Conservation (phyloP, 768 basidiomycete species). For the Naematelia aurantialba region DNA sequence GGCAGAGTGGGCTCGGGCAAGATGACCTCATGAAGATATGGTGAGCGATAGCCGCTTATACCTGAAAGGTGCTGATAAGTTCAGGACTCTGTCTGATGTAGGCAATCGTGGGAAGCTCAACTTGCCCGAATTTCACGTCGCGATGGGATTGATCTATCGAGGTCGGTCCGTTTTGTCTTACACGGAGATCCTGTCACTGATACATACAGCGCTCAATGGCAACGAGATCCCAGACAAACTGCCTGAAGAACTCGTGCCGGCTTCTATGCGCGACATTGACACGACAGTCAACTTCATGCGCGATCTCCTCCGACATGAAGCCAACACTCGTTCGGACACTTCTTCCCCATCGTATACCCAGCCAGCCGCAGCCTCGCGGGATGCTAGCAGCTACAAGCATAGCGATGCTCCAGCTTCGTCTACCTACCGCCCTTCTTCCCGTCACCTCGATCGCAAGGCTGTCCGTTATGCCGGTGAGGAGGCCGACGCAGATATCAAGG, state of each 20-base stretch:
- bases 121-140: slow-evolving; percentile 92
- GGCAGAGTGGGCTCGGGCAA: slow-evolving; percentile 80
- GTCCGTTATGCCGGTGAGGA: slow-evolving; percentile 70
- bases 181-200: slow-evolving; percentile 4
- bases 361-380: slow-evolving; percentile 53
- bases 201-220: slow-evolving; percentile 74
- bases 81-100: slow-evolving; percentile 84
- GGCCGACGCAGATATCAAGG: slow-evolving; percentile 64
- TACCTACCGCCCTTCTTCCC: slow-evolving; percentile 74
- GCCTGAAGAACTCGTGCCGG: slow-evolving; percentile 83
- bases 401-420: slow-evolving; percentile 59
- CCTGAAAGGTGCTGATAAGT: slow-evolving; percentile 4
- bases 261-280: slow-evolving; percentile 83
- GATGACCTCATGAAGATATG: slow-evolving; percentile 91
- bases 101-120: slow-evolving; percentile 95
- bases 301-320: slow-evolving; percentile 80
- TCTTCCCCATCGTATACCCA: slow-evolving; percentile 28
- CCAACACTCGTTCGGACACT: slow-evolving; percentile 57
- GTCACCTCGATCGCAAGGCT: slow-evolving; percentile 79
- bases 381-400: slow-evolving; percentile 91
- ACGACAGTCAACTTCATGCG: slow-evolving; percentile 84
- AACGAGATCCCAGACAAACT: slow-evolving; percentile 82
- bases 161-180: slow-evolving; percentile 57
- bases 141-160: slow-evolving; percentile 96
- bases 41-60: slow-evolving; percentile 55